Evolutionary conservation across 495 filamentous ascomycete species (phyloP).

Genomic region (Lasiosphaeria miniovina): DNA sequence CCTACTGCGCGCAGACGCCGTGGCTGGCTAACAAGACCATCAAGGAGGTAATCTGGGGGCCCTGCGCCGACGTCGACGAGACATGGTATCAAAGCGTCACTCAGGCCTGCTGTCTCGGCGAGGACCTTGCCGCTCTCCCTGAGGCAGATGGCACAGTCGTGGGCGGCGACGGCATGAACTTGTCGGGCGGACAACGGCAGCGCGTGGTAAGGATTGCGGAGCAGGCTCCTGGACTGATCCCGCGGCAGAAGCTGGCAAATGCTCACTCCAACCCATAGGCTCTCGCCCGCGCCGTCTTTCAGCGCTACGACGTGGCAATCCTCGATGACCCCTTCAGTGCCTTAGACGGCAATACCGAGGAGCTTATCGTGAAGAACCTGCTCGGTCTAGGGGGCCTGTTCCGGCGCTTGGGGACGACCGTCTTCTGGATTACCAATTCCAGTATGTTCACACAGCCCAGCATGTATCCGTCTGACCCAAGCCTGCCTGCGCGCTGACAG

Average conservation of each 20-base stretch:
- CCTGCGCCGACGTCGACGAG: conserved; percentile 30
- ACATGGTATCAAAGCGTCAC: conserved; percentile 56
- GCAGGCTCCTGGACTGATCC: not conserved
- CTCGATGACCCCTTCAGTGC: conserved; percentile 42
- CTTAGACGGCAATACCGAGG: conserved; percentile 38
- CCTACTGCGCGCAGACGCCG: conserved; percentile 42
- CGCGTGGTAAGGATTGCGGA: conserved; percentile 34
- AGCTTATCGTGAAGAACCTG: conserved; percentile 36
- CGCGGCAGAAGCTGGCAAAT: not conserved
- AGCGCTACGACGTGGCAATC: conserved; percentile 27
- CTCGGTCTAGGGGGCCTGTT: conserved; percentile 41
- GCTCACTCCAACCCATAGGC: conserved; percentile 17
- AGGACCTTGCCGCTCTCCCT: conserved; percentile 53
- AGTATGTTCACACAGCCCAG: conserved; percentile 16
- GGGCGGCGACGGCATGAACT: conserved; percentile 57
- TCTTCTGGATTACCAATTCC: conserved; percentile 39
- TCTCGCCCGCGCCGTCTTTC: conserved; percentile 37
- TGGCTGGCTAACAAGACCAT: conserved; percentile 60
- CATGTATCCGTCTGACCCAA: not conserved
- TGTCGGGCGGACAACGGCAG: conserved; percentile 64
- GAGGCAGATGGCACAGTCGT: conserved; percentile 55
- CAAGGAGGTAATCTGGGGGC: conserved; percentile 41
- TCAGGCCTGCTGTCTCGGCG: conserved; percentile 53
- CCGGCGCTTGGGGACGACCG: conserved; percentile 32
- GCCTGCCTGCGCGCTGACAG: conserved; percentile 1